phyloP scores from a whole-genome alignment of 2,329 filamentous ascomycete genomes.

The Beauveria caledonica region DNA sequence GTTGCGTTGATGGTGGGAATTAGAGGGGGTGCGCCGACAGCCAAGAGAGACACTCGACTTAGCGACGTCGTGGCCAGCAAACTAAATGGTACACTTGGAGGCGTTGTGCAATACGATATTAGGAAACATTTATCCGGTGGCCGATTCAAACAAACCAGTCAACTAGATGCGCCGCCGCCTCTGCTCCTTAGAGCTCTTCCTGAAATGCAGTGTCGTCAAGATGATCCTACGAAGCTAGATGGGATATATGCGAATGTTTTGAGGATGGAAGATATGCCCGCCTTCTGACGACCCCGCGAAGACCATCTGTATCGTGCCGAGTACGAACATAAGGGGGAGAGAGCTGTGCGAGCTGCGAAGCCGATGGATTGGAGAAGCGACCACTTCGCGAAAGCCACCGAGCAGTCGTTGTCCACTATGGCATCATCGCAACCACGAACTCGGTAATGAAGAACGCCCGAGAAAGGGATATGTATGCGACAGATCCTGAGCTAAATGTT shows the following conservation, averaged over 20 bases:
- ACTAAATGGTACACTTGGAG: background rate
- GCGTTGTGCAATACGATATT: background rate
- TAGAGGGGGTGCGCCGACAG: slow-evolving; percentile 25
- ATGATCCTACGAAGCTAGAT: background rate
- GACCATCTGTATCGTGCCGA: background rate
- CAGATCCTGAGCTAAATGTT: background rate
- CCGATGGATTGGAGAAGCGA: background rate
- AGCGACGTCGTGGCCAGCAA: slow-evolving; percentile 17
- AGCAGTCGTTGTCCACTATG: slow-evolving; percentile 5
- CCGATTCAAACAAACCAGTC: background rate
- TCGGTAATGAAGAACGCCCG: background rate
- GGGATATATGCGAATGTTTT: background rate
- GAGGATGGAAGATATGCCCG: background rate
- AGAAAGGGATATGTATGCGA: background rate
- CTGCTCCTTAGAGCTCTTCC: background rate
- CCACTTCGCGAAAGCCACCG: background rate
- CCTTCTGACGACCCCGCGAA: background rate
- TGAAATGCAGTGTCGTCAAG: background rate
- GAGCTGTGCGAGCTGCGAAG: background rate
- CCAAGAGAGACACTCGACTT: slow-evolving; percentile 21
- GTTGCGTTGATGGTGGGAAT: slow-evolving; percentile 27
- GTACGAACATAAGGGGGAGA: background rate
- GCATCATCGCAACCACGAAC: slow-evolving; percentile 1
- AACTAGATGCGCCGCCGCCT: background rate
- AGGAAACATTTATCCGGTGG: background rate